Percentiles rank a stretch among this genome's conserved stretches.
Evolutionary conservation across 164 flowering plant genomes (phyloP).

Genomic region (Akebia trifoliata): DNA sequence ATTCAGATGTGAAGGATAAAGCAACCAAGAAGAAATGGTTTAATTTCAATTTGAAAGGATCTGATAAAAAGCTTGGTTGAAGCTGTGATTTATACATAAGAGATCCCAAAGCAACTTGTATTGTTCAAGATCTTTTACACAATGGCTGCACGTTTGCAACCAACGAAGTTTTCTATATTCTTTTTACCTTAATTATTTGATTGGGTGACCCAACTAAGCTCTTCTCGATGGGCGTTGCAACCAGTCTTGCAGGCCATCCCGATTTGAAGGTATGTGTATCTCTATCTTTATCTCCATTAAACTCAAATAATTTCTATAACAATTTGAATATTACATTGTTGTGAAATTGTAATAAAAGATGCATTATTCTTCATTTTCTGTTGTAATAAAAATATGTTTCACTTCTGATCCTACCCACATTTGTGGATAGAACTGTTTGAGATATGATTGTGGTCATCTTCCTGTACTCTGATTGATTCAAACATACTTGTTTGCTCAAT

Average conservation of each 20-base stretch:
- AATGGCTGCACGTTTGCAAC: conserved; percentile 1
- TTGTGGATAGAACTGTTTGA: neutral
- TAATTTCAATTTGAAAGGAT: conserved; percentile 65
- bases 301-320: no score
- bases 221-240: neutral
- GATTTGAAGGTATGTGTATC: neutral
- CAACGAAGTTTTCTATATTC: neutral
- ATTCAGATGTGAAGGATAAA: conserved; percentile 76
- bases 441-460: no score
- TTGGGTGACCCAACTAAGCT: neutral
- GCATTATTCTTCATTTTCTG: no score
- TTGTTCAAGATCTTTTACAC: neutral
- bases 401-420: neutral
- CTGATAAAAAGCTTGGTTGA: conserved; percentile 59
- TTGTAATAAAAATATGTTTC: conserved; percentile 1
- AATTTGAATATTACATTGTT: no score
- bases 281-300: no score
- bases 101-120: neutral
- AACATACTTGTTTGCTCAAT: neutral
- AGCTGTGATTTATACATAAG: neutral
- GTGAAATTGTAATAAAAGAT: no score
- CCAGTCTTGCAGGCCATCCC: neutral
- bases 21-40: conserved; percentile 76
- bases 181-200: neutral
- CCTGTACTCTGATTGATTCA: neutral